Evolutionary conservation across 495 filamentous ascomycete genomes (phyloP), one percentile per base, ranked within the genome.

Genomic region (Penicillium parvum): DNA sequence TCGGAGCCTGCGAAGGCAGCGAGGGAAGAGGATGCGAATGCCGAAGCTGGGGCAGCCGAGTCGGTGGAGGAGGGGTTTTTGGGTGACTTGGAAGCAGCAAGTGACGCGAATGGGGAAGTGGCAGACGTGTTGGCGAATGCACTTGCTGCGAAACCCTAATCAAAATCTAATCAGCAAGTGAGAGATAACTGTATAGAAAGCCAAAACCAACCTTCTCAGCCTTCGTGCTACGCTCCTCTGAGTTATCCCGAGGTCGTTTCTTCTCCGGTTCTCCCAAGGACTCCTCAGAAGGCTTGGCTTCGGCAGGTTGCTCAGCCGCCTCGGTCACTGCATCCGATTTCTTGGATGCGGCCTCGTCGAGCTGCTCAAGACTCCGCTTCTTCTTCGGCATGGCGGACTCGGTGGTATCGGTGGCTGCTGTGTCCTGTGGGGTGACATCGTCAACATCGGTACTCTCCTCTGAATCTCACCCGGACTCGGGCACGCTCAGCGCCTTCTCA

Each of bases 41-140:
- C 68, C 48, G 76, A 76, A 32, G 66, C 32, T 11, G 77, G 75
- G 7, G 63, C 53, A 20, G 55, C 35, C 16, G 52, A 45, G 15
- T 41, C 29, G 14, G 28, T 41, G 21, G 51, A 45, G 5, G 44
- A 41, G n/a, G n/a, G n/a, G 7, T 33, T 22, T 27, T 14, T 27
- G 0, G 55, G 42, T 8, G 52, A 14, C 35, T 57, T 57, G 28
- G 59, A 44, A 39, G 58, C 36, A 27, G 58, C 60, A n/a, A 76
- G 38, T 20, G 67, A 52, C 11, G 64, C 71, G 46, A 78, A 77
- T 10, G 76, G 72, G 7, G 76, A 77, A 15, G 67, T 55, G 2
- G 69, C 45, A n/a, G 75, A 74, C 10, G 68, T 64, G 43, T 75
- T 78, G 20, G 69, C 64, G 53, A 81, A 83, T 11, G 69, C 71